Percentiles rank a stretch among this genome's conserved stretches.
Evolutionary conservation across 176 grass and related monocot genomes (phyloP).

Genomic region (Dendrocalamus sinicus): DNA sequence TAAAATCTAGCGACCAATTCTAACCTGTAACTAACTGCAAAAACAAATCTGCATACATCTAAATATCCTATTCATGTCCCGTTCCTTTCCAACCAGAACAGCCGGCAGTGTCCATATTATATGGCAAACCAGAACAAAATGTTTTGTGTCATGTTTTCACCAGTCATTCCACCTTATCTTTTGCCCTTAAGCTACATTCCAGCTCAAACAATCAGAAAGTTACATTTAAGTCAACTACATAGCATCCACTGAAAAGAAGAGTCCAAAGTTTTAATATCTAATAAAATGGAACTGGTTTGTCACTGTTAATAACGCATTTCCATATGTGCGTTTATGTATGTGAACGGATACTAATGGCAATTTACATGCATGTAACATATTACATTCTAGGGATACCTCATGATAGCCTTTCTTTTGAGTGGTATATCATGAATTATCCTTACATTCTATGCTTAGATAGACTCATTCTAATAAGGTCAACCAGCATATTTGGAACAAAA

Average conservation of each 20-base stretch:
- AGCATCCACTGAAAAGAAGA: background rate
- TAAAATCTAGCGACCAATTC: constrained; percentile 24
- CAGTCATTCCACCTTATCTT: background rate
- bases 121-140: constrained; percentile 14
- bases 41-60: constrained; percentile 12
- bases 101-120: constrained; percentile 1
- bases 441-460: background rate
- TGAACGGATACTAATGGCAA: background rate
- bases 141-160: background rate
- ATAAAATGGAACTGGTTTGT: background rate
- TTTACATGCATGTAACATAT: background rate
- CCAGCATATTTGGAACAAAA: background rate
- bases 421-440: too few relatives aligned
- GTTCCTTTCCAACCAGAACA: constrained; percentile 31
- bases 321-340: background rate
- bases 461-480: background rate
- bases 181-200: constrained; percentile 1
- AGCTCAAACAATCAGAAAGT: constrained; percentile 15
- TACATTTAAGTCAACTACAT: constrained; percentile 9
- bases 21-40: background rate
- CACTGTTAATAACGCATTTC: background rate
- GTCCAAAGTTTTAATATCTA: background rate
- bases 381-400: too few relatives aligned
- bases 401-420: too few relatives aligned
- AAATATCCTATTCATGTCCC: background rate